phyloP scores from a whole-genome alignment of 345 rosid species.

The Diplotaxis tenuifolia region DNA sequence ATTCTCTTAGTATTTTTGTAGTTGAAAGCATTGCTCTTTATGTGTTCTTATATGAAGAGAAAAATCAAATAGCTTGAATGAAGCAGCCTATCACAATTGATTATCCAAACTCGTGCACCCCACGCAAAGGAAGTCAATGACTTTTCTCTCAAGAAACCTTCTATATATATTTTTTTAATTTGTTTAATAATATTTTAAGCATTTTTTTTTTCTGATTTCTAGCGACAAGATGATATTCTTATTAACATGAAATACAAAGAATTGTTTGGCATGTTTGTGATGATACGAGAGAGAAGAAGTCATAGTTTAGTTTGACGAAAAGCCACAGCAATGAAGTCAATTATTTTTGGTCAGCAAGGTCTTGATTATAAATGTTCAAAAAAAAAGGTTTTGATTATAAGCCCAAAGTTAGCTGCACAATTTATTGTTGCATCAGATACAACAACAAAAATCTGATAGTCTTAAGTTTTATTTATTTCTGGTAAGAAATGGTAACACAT shows the following conservation, averaged over 20 bases:
- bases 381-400: too few relatives aligned
- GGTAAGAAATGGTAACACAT: too few relatives aligned
- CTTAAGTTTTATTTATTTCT: too few relatives aligned
- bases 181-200: background rate
- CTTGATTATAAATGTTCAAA: too few relatives aligned
- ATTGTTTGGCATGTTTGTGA: background rate
- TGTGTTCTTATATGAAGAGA: background rate
- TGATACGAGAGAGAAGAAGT: background rate
- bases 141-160: background rate
- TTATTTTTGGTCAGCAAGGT: background rate
- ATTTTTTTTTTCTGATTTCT: background rate
- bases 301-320: background rate
- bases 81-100: background rate
- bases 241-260: background rate
- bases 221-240: background rate
- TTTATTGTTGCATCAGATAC: too few relatives aligned
- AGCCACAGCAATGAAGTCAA: background rate
- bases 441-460: too few relatives aligned
- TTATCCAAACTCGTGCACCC: background rate
- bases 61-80: background rate
- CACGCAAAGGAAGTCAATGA: background rate
- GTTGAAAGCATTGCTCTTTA: background rate
- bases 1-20: too few relatives aligned
- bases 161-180: too few relatives aligned
- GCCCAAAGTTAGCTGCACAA: background rate